A percentile compares a stretch with the other conserved stretches of the same genome.
phyloP scores from a whole-genome alignment of 305 asterid species.

The Fraxinus paxiana region DNA sequence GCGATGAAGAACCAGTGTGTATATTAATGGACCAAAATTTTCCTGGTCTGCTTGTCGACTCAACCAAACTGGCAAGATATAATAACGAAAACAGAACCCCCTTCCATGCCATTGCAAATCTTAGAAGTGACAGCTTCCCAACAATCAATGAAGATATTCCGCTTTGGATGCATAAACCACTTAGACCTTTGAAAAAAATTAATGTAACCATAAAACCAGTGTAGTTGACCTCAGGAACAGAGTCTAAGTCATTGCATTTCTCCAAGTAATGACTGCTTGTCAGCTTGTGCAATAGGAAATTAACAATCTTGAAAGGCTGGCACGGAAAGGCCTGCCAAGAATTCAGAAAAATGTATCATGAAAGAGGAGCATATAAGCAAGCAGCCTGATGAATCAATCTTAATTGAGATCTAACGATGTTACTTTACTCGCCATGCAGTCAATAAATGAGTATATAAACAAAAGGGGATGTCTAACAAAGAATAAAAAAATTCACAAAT shows the following conservation, averaged over 20 bases:
- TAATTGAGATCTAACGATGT: not conserved
- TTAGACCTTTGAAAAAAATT: not conserved
- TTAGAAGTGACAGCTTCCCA: conserved; percentile 25
- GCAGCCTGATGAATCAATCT: not conserved
- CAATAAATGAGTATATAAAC: not conserved
- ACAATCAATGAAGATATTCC: conserved; percentile 16
- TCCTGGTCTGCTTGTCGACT: conserved; percentile 53
- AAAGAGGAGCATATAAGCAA: not conserved
- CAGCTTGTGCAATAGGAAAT: not conserved
- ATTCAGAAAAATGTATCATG: not conserved
- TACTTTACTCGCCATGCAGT: not conserved
- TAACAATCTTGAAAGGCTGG: not conserved
- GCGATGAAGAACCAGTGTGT: conserved; percentile 44
- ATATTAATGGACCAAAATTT: conserved; percentile 36
- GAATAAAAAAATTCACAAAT: not conserved
- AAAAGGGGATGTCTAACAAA: not conserved
- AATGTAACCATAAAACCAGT: not conserved
- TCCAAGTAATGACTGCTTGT: not conserved
- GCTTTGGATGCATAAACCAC: conserved; percentile 15
- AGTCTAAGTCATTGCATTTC: not conserved
- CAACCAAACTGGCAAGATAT: conserved; percentile 43
- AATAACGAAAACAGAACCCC: conserved; percentile 35
- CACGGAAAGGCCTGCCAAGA: not conserved
- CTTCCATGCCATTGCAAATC: conserved; percentile 59
- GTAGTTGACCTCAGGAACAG: not conserved